phyloP scores from a whole-genome alignment of 2,329 filamentous ascomycete genomes.

The Cladosporium sp. region DNA sequence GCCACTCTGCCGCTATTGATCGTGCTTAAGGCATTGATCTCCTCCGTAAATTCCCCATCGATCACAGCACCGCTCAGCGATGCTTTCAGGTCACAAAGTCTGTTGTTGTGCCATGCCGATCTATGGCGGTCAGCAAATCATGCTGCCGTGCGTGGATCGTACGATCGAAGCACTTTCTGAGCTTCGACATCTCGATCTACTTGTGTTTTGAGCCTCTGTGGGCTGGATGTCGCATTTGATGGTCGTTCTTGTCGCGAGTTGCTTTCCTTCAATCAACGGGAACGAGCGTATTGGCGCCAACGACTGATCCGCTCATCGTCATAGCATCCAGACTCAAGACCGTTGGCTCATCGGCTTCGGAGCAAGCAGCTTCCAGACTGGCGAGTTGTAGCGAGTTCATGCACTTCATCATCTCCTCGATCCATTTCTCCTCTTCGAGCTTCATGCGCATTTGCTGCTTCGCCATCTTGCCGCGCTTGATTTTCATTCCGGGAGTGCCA shows the following conservation, averaged over 20 bases:
- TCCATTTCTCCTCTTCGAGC: constrained; percentile 47
- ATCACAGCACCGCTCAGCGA: background rate
- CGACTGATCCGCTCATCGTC: constrained; percentile 26
- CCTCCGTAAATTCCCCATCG: background rate
- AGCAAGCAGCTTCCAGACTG: constrained; percentile 19
- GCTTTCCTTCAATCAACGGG: constrained; percentile 19
- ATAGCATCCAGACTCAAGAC: constrained; percentile 30
- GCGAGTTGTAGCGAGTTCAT: constrained; percentile 36
- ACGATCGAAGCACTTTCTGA: background rate
- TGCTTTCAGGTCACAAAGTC: background rate
- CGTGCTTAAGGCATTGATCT: background rate
- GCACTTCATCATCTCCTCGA: constrained; percentile 46
- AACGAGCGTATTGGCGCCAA: constrained; percentile 29
- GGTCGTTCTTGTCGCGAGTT: background rate
- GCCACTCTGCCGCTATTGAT: background rate
- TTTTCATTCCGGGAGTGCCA: constrained; percentile 35
- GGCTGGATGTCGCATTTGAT: constrained; percentile 5
- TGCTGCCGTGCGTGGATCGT: background rate
- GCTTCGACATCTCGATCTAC: background rate
- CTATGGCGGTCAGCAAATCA: background rate
- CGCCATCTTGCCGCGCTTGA: constrained; percentile 48
- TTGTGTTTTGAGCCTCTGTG: constrained; percentile 2
- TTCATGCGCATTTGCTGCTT: constrained; percentile 49
- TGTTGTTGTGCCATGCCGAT: background rate
- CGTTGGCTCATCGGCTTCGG: constrained; percentile 7